Percentiles rank a stretch among this genome's conserved stretches.
Evolutionary conservation across 1,284 basidiomycete genomes (phyloP).

Genomic region (Rhizoctonia solani): DNA sequence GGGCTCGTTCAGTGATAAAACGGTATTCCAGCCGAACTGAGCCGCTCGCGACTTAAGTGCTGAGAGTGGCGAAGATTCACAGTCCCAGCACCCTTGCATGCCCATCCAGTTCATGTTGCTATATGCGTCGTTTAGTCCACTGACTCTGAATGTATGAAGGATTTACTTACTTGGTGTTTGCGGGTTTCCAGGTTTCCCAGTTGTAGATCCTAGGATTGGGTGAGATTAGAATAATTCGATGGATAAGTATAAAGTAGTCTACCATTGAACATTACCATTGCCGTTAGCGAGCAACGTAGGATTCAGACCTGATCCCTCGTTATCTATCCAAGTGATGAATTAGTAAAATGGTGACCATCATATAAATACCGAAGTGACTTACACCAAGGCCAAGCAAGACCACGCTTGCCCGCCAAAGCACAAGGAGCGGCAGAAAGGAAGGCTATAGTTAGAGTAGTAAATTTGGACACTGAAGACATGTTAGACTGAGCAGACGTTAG

Average conservation of each 20-base stretch:
- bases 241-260: not conserved
- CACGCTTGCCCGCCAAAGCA: slow-evolving; percentile 6
- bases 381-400: slow-evolving; percentile 31
- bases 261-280: slow-evolving; percentile 24
- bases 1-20: slow-evolving; percentile 25
- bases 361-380: not conserved
- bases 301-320: slow-evolving; percentile 6
- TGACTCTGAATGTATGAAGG: not conserved
- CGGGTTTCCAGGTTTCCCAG: slow-evolving; percentile 29
- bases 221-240: not conserved
- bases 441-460: too few relatives aligned
- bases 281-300: not conserved
- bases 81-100: slow-evolving; percentile 4
- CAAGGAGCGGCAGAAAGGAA: too few relatives aligned
- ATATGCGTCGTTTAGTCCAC: not conserved
- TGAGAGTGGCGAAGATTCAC: slow-evolving; percentile 9
- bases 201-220: slow-evolving; percentile 2
- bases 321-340: slow-evolving; percentile 10
- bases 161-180: slow-evolving; percentile 2
- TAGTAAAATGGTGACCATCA: not conserved
- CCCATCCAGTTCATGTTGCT: slow-evolving; percentile 24
- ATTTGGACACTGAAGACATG: too few relatives aligned
- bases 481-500: too few relatives aligned
- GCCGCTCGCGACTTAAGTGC: slow-evolving; percentile 7
- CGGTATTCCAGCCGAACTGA: slow-evolving; percentile 14